Percentiles rank a stretch among this genome's conserved stretches.
phyloP scores from a whole-genome alignment of 352 stramenopile genomes.

The Elongisporangium prolatum region DNA sequence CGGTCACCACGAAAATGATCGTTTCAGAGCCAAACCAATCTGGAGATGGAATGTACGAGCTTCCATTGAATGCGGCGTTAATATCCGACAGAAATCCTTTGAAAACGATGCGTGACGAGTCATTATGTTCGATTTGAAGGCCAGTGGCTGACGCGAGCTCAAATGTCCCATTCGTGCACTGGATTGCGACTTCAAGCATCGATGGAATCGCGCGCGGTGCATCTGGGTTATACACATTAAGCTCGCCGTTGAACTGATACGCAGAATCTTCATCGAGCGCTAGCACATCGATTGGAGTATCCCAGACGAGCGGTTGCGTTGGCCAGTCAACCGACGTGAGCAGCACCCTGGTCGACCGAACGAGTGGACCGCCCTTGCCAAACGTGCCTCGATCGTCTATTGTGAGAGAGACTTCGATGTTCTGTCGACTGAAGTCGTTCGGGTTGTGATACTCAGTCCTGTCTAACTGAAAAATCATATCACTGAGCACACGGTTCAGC shows the following conservation, averaged over 20 bases:
- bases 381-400: conserved; percentile 52
- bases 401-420: conserved; percentile 42
- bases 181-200: conserved; percentile 29
- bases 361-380: conserved; percentile 42
- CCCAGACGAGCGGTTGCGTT: conserved; percentile 17
- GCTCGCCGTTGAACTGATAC: conserved; percentile 22
- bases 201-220: conserved; percentile 11
- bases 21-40: conserved; percentile 62
- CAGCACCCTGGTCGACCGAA: conserved; percentile 24
- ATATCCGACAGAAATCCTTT: conserved; percentile 44
- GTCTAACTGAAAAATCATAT: conserved; percentile 45
- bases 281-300: conserved; percentile 20
- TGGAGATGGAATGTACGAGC: conserved; percentile 33
- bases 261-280: conserved; percentile 32
- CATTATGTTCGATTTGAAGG: conserved; percentile 27
- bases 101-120: conserved; percentile 20
- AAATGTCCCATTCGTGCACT: conserved; percentile 21
- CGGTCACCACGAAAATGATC: conserved; percentile 28
- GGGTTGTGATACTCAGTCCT: conserved; percentile 17
- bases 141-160: conserved; percentile 11
- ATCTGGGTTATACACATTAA: conserved; percentile 28
- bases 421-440: conserved; percentile 12
- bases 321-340: conserved; percentile 28
- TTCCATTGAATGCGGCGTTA: conserved; percentile 48
- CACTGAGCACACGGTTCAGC: conserved; percentile 37